Evolutionary conservation across 257 asterid genomes (phyloP).

Genomic region (Euphrasia confusa): DNA sequence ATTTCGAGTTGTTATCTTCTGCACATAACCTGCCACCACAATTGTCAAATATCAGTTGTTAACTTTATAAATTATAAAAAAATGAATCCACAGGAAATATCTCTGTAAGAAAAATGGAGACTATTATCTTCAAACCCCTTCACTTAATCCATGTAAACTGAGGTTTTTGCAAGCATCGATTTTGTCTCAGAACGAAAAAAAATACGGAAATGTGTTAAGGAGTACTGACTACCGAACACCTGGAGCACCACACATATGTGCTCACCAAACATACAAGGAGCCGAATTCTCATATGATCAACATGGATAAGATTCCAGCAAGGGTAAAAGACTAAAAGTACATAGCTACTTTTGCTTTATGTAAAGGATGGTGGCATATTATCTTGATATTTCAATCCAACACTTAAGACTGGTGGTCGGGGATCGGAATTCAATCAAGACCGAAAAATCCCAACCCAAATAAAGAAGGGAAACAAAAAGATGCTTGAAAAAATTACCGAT

Average conservation of each 20-base stretch:
- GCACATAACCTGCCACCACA: slow-evolving; percentile 70
- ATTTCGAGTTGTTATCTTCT: slow-evolving; percentile 72
- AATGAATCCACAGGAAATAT: neutral
- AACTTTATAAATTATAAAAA: neutral
- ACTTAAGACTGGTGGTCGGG: neutral
- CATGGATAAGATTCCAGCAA: no score
- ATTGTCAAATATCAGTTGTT: slow-evolving; percentile 13
- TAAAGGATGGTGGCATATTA: slow-evolving; percentile 4
- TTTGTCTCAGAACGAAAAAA: slow-evolving; percentile 7
- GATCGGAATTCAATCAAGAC: neutral
- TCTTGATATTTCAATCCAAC: slow-evolving; percentile 9
- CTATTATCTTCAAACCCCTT: no score
- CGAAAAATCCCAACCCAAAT: neutral
- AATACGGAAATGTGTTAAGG: neutral
- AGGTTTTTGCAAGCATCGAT: neutral
- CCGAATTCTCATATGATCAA: neutral
- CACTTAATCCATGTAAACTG: neutral
- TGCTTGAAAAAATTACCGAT: slow-evolving; percentile 43
- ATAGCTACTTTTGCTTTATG: neutral
- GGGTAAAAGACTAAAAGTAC: neutral
- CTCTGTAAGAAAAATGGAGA: no score
- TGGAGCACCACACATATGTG: neutral
- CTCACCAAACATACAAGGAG: no score
- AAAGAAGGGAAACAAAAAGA: slow-evolving; percentile 5
- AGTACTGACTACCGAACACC: slow-evolving; percentile 9